phyloP scores from a whole-genome alignment of 148 eudicot species.

The Fagopyrum homotropicum region DNA sequence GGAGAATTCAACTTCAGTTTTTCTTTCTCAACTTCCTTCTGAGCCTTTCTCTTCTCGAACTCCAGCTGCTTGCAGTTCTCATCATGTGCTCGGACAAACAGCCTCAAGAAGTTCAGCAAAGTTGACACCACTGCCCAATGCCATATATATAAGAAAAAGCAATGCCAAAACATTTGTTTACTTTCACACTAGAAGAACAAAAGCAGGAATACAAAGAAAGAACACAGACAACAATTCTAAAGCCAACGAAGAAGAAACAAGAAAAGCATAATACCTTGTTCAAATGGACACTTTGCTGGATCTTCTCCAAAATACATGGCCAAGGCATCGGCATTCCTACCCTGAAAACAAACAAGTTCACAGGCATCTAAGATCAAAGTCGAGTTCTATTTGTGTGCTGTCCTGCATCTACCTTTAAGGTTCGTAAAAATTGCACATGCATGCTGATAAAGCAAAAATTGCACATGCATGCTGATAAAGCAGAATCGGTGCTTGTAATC shows the following conservation, averaged over 20 bases:
- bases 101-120: conserved; percentile 64
- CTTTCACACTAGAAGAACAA: background rate
- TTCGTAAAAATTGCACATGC: background rate
- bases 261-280: conserved; percentile 53
- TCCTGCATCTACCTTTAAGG: too few relatives aligned
- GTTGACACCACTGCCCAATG: conserved; percentile 66
- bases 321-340: conserved; percentile 80
- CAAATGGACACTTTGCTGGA: conserved; percentile 85
- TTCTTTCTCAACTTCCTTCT: conserved; percentile 64
- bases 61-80: conserved; percentile 81
- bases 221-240: background rate
- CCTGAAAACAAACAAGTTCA: conserved; percentile 36
- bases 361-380: background rate
- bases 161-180: background rate
- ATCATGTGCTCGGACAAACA: conserved; percentile 62
- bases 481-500: background rate
- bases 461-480: background rate
- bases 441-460: background rate
- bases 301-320: conserved; percentile 94
- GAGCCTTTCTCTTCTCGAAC: conserved; percentile 71
- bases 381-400: background rate
- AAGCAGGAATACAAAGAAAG: background rate
- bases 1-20: conserved; percentile 29
- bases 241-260: background rate
- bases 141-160: background rate